Evolutionary conservation across 129 eudicot genomes (phyloP).

Genomic region (Daucus carota): DH1_v3.0 NC_030381.2:27938501-27939000

Average conservation of each 20-base stretch:
- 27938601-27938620: too few relatives aligned
- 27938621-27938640: too few relatives aligned
- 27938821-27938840: background rate
- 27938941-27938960: slow-evolving; percentile 42
- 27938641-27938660: too few relatives aligned
- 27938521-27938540: too few relatives aligned
- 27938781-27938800: background rate
- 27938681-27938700: too few relatives aligned
- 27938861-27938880: slow-evolving; percentile 1
- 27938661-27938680: too few relatives aligned
- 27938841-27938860: background rate
- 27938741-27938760: background rate
- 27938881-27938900: slow-evolving; percentile 5
- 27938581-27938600: too few relatives aligned
- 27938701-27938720: too few relatives aligned
- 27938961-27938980: slow-evolving; percentile 43
- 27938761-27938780: background rate
- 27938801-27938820: background rate
- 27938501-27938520: too few relatives aligned
- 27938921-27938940: slow-evolving; percentile 36
- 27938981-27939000: slow-evolving; percentile 25
- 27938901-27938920: slow-evolving; percentile 34
- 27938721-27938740: too few relatives aligned
- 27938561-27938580: too few relatives aligned
- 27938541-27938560: too few relatives aligned